Evolutionary conservation across 306 rosid genomes (phyloP).

Genomic region (Carpinus fangiana): DNA sequence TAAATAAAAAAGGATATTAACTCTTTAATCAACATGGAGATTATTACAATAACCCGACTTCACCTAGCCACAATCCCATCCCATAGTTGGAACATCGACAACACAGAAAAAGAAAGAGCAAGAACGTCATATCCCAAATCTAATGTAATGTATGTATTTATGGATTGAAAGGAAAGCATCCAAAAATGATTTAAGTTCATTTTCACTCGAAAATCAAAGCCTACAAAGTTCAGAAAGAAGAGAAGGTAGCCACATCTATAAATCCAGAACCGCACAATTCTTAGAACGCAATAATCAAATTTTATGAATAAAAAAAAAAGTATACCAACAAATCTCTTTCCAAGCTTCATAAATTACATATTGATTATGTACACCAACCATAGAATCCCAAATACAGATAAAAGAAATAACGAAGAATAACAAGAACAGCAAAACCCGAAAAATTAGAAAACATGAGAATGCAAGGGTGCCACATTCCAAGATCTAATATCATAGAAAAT

Average conservation of each 20-base stretch:
- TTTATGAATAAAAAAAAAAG: not conserved
- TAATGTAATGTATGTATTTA: not conserved
- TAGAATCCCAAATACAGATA: not conserved
- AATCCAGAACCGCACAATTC: not conserved
- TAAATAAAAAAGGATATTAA: not conserved
- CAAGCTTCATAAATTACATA: not conserved
- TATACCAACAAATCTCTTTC: not conserved
- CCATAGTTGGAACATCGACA: conserved; percentile 4
- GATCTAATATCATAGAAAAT: conserved; percentile 3
- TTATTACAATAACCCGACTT: not conserved
- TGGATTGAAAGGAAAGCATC: not conserved
- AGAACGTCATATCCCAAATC: too few species aligned
- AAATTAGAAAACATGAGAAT: not conserved
- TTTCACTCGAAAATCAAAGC: not conserved
- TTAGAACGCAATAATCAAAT: not conserved
- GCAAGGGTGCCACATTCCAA: not conserved
- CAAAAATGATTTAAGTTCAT: not conserved
- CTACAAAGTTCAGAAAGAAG: not conserved
- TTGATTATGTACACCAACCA: not conserved
- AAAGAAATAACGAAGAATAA: not conserved
- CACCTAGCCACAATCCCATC: not conserved
- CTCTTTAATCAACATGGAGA: not conserved
- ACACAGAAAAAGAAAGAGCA: not conserved
- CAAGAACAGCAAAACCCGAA: not conserved
- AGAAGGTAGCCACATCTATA: not conserved